A percentile compares a stretch with the other conserved stretches of the same genome.
These are phyloP conservation scores for Avena eriantha DNA, from an alignment of 176 grass and related monocot species.

Conservation along the genomic window DNA sequence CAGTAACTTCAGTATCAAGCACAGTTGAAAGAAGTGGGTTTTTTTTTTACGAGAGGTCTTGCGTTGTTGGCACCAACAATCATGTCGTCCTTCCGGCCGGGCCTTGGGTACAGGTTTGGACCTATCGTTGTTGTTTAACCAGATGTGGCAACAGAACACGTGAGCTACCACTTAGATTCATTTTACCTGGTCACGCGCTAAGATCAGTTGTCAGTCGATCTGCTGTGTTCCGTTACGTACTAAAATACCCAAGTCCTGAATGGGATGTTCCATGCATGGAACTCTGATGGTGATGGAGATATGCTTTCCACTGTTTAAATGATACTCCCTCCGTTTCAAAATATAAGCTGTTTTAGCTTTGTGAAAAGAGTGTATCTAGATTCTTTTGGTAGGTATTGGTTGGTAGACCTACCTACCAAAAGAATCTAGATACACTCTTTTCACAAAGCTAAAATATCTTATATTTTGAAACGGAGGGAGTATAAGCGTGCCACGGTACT, in stretches of 20 bases:
- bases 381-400: too few relatives aligned
- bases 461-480: too few relatives aligned
- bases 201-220: neutral
- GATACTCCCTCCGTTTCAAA: too few relatives aligned
- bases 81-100: neutral
- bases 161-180: neutral
- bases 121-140: neutral
- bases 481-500: neutral
- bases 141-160: constrained; percentile 18
- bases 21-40: constrained; percentile 5
- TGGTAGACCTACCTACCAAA: too few relatives aligned
- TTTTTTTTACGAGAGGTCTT: neutral
- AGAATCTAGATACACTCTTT: too few relatives aligned
- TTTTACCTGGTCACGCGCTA: neutral
- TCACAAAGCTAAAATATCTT: too few relatives aligned
- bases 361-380: too few relatives aligned
- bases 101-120: constrained; percentile 29
- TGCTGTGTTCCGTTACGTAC: neutral
- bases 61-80: neutral
- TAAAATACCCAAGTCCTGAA: neutral
- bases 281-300: neutral
- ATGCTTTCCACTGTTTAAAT: neutral
- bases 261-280: neutral
- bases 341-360: too few relatives aligned
- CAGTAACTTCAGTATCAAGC: neutral